Conservation (phyloP, 495 filamentous ascomycete species). For the Penicilliopsis zonata region DNA sequence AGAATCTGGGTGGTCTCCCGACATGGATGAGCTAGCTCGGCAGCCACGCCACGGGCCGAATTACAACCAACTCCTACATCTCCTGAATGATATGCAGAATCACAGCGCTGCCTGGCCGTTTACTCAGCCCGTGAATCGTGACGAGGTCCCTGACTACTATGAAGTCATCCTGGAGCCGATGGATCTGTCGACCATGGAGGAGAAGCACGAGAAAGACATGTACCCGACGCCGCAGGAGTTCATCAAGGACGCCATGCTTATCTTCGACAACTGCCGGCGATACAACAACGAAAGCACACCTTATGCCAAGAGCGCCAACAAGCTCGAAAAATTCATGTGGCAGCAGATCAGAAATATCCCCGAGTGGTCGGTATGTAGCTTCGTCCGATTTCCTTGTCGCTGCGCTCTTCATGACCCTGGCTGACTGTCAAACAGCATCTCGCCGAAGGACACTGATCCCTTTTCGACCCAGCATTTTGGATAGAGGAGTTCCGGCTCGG, state of each 20-base stretch:
- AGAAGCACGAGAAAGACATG: conserved; percentile 84
- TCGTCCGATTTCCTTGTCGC: background rate
- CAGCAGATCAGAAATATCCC: conserved; percentile 82
- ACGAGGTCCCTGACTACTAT: conserved; percentile 92
- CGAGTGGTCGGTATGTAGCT: conserved; percentile 73
- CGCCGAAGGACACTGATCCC: conserved; percentile 30
- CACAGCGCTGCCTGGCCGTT: conserved; percentile 89
- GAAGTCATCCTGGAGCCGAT: conserved; percentile 94
- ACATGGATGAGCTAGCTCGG: conserved; percentile 94
- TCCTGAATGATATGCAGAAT: conserved; percentile 93
- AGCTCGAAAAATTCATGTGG: conserved; percentile 96
- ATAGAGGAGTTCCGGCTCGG: background rate
- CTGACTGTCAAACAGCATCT: conserved; percentile 27
- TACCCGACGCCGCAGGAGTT: conserved; percentile 91
- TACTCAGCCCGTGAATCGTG: conserved; percentile 81
- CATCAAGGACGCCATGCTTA: conserved; percentile 76
- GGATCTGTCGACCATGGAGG: conserved; percentile 94
- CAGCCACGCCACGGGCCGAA: conserved; percentile 97
- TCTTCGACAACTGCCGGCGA: conserved; percentile 88
- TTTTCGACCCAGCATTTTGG: background rate
- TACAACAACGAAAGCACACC: conserved; percentile 95
- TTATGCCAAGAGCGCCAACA: conserved; percentile 92
- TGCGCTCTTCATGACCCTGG: background rate
- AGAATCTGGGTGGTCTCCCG: conserved; percentile 84
- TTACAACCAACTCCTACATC: conserved; percentile 82